Conservation (phyloP, 352 stramenopile species). For the Phytophthora pistaciae region DNA sequence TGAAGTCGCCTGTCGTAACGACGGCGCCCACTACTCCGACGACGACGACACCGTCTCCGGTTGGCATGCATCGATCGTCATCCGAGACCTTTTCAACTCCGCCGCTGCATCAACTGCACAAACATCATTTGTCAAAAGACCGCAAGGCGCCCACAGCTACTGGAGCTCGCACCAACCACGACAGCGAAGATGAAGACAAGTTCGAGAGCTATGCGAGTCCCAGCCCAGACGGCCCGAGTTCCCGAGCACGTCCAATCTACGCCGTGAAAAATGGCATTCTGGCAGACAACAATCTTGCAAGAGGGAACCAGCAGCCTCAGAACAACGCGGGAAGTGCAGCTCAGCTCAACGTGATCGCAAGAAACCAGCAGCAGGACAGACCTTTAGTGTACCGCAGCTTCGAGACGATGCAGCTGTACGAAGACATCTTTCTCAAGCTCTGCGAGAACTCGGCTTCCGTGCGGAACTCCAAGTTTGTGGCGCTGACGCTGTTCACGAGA, state of each 20-base stretch:
- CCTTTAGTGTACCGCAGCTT: slow-evolving; percentile 41
- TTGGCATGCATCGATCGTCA: slow-evolving; percentile 21
- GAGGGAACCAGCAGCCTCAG: slow-evolving; percentile 43
- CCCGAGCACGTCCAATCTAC: slow-evolving; percentile 12
- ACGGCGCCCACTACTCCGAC: slow-evolving; percentile 29
- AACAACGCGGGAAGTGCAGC: background rate
- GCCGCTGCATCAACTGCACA: slow-evolving; percentile 9
- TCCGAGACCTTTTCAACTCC: slow-evolving; percentile 28
- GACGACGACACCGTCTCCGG: background rate
- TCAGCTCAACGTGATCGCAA: slow-evolving; percentile 1
- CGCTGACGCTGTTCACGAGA: slow-evolving; percentile 60
- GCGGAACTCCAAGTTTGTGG: slow-evolving; percentile 62
- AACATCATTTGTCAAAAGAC: background rate
- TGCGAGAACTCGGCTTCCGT: slow-evolving; percentile 56
- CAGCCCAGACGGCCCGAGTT: background rate
- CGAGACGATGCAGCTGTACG: slow-evolving; percentile 45
- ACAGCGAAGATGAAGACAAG: slow-evolving; percentile 35
- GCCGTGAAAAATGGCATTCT: slow-evolving; percentile 28
- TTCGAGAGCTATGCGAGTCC: slow-evolving; percentile 2
- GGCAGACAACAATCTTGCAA: slow-evolving; percentile 14
- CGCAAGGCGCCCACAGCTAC: no score
- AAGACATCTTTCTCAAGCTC: slow-evolving; percentile 66
- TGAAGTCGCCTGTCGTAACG: slow-evolving; percentile 11
- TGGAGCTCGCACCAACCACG: slow-evolving; percentile 6
- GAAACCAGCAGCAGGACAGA: slow-evolving; percentile 18